Base-by-base conservation (phyloP, 1,284 basidiomycete genomes). In the Sporisorium scitamineum region DNA sequence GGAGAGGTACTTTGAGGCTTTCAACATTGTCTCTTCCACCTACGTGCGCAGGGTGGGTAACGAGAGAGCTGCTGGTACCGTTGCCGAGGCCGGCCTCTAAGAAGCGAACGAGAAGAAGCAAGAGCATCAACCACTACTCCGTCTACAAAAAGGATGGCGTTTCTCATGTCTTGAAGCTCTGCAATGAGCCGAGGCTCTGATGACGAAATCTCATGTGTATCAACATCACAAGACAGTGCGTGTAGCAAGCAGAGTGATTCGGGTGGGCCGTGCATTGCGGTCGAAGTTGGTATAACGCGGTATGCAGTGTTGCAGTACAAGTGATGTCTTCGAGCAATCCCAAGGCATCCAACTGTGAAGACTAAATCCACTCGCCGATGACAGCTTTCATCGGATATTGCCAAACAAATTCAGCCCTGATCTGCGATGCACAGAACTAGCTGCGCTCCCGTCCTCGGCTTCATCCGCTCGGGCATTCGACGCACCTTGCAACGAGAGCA, bases 1-100 rank as follows among this genome's bases (percentile, higher is more conserved):
- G 54, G 81, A 84, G 64, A 71, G 82, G 45, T 84, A 84, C 70
- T 84, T 84, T 76, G 82, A 84, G 51, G 81, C 82, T 26, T 83
- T 83, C 70, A 84, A 83, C 77, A 69, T 82, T 50, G 80, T 82
- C 52, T 77, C 74, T 29, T 68, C 68, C 31, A 76, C 80, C 24
- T 84, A 84, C 50, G 80, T 82, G 32, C 59, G 74, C 32, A 65
- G 79, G 31, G 74, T 84, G 26, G 62, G 73, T 13, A 74, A 69
- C 45, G 78, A 81, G 66, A 62, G 82, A 20, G 76, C 73, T 20
- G 71, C 77, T 7, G 78, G 78, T 0, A 56, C 70, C 18, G 56
- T 79, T 16, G 70, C 67, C 16, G 72, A 75, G 45, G 72, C 67
- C 20, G 72, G 72, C 13, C 72, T 75, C 41, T 75, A 56, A 54